Evolutionary conservation across 2,329 filamentous ascomycete genomes (phyloP), one percentile per base, ranked within the genome.

Genomic region (Aureobasidium sp.): DNA sequence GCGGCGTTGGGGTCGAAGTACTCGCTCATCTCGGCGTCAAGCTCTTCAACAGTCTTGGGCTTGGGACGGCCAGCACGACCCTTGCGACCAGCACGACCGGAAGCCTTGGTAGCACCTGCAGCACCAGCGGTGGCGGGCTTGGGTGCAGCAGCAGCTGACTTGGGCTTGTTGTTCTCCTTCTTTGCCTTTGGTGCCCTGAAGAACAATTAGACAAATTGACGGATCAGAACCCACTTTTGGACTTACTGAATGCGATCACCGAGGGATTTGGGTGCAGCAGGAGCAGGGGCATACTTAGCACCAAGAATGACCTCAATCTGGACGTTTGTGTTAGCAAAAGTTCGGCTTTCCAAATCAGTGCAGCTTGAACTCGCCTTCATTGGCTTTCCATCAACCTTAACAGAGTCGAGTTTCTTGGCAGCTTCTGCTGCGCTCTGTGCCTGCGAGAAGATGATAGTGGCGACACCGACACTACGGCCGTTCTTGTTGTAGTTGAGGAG

Each of bases 11-110:
- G 73, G 59, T 82, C 85, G 73, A 95, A 97, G 79, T 99, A 99
- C 76, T 97, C 94, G 24, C 86, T 87, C 94, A 99, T 99, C 76
- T 99, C 94, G 5, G 90, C 92, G 74, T 99, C 94, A 29, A 99
- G 86, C 79, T 99, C 92, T 74, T 96, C 93, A 1, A 88, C 86
- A 0, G 92, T 96, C 89, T 97, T 97, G 79, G 81, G 78, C 77
- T 85, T 95, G 81, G 71, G 86, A 78, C 68, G 88, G 82, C 70
- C 88, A 67, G 82, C 79, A 71, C 79, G 87, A 68, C 86, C 79
- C 75, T 82, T 82, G 69, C 77, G 76, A 66, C 77, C 78, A 48
- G 76, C 79, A 65, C 78, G 79, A 61, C 78, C 79, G 52, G 77
- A 75, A 52, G 73, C 77, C 51, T 77, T 77, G 50, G 73, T 37